A percentile compares a stretch with the other conserved stretches of the same genome.
Evolutionary conservation across 176 grass and related monocot species (phyloP).

Genomic region (Bothriochloa decipiens): DNA sequence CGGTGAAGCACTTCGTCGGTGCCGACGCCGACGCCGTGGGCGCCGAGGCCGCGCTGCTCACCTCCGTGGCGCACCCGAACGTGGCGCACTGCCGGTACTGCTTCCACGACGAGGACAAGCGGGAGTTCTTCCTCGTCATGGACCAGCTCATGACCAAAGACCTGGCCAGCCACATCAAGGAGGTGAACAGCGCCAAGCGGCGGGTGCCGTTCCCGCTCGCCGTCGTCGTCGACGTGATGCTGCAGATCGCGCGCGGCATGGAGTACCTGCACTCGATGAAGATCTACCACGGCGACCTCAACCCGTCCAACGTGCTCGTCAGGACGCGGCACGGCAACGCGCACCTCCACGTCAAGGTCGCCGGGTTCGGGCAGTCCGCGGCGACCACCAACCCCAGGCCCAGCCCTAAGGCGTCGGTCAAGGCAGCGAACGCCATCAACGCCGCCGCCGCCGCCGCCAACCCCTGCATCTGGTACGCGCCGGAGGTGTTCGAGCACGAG

Average conservation of each 20-base stretch:
- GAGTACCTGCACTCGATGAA: constrained; percentile 82
- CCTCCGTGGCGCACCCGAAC: constrained; percentile 77
- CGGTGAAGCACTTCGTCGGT: constrained; percentile 69
- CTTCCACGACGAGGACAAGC: constrained; percentile 87
- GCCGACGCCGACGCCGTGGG: constrained; percentile 42
- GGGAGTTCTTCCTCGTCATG: constrained; percentile 74
- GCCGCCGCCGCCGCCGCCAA: not conserved
- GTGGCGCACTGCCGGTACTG: constrained; percentile 72
- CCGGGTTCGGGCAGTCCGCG: constrained; percentile 47
- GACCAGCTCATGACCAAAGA: constrained; percentile 83
- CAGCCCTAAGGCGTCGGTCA: constrained; percentile 4
- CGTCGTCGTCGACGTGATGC: constrained; percentile 76
- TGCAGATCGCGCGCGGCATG: constrained; percentile 91
- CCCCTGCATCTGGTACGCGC: constrained; percentile 86
- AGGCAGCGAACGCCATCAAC: not conserved
- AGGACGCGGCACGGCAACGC: constrained; percentile 49
- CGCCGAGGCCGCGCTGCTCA: constrained; percentile 55
- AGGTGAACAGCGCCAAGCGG: constrained; percentile 54
- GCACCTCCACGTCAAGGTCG: constrained; percentile 70
- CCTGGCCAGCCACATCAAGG: constrained; percentile 63
- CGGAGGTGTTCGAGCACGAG: constrained; percentile 73
- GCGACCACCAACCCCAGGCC: not conserved
- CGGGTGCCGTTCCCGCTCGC: constrained; percentile 57
- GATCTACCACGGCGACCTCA: constrained; percentile 82
- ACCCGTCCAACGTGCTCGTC: constrained; percentile 72